Base-by-base conservation (phyloP, 106 monocot genomes). In the Platanthera zijinensis region DNA sequence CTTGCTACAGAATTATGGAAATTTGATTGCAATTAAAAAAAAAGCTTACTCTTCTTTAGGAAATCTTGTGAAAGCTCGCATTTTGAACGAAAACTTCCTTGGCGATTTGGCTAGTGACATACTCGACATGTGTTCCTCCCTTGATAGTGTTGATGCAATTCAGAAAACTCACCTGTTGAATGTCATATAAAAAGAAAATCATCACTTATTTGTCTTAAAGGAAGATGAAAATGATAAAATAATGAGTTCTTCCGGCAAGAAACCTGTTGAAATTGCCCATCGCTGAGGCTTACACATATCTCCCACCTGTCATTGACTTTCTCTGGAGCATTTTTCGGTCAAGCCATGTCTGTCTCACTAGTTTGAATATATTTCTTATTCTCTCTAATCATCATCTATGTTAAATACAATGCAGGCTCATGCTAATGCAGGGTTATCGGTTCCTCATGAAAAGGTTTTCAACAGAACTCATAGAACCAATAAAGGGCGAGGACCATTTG, bases 231-330 rank as follows among this genome's bases (percentile, higher is more conserved):
- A 73, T 18, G 8, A 1, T 15, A 79, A 72, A 7, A 22, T 78
- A 3, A 71, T 3, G 28, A 48, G 28, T 48, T 9, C 0, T 17
- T 61, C 2, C 39, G 39, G 50, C 75, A 10, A 71, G 8, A 39
- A 69, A 96, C 96, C 92, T 99, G 99, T 78, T 94, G 99, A 75
- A 99, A 99, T 52, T 99, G 99, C 14, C 99, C 99, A 73, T 99
- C 99, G 66, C 94, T 99, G 69, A 90, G 75, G 73, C 86, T 90
- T 2, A 94, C 85, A 74, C 88, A 94, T 64, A 99, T 78, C 63
- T 99, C 99, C 99, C 99, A 99, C 78, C 99, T 75, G 69, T 92
- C 92, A 63, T 92, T 99, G 15, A 90, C 88, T 77, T 87, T 90
- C 76, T 95, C 88, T 0, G 54, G 7, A 5, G 25, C 25, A 25